Percentiles rank a stretch among this genome's conserved stretches.
phyloP scores from a whole-genome alignment of 2,329 filamentous ascomycete genomes.

The Paecilomyces sp. region DNA sequence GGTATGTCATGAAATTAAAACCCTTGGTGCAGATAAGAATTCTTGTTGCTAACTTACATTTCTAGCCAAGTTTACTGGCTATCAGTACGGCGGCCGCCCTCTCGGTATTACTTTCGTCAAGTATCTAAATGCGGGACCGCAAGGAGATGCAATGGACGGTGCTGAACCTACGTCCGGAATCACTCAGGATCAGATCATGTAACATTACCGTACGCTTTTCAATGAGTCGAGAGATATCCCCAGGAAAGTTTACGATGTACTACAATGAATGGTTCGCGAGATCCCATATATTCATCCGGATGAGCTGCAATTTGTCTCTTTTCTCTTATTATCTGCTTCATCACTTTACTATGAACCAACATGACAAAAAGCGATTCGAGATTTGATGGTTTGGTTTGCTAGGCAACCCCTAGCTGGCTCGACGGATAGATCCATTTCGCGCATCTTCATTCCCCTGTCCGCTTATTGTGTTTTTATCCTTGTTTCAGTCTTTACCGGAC shows the following conservation, averaged over 20 bases:
- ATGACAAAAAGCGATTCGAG: neutral
- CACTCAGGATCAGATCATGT: conserved; percentile 99
- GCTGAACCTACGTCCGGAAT: conserved; percentile 61
- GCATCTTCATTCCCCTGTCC: neutral
- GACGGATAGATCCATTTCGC: neutral
- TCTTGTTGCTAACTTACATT: conserved; percentile 17
- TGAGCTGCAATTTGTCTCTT: neutral
- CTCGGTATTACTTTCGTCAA: conserved; percentile 91
- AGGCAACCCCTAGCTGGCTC: neutral
- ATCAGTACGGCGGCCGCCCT: conserved; percentile 92
- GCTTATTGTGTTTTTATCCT: neutral
- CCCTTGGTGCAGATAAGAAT: neutral
- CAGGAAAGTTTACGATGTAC: neutral
- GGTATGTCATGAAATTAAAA: conserved; percentile 35
- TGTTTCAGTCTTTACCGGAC: neutral
- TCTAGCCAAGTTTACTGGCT: conserved; percentile 86
- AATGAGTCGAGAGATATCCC: neutral
- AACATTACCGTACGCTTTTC: conserved; percentile 16
- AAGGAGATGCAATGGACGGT: conserved; percentile 72
- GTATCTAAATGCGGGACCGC: conserved; percentile 65
- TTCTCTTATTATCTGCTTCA: neutral
- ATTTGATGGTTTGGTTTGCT: neutral
- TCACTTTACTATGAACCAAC: neutral
- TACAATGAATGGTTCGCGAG: neutral
- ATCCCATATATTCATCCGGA: neutral